These are phyloP conservation scores for Alternaria gaisen DNA, from an alignment of 2,329 filamentous ascomycete genomes.

Conservation along the genomic window DNA sequence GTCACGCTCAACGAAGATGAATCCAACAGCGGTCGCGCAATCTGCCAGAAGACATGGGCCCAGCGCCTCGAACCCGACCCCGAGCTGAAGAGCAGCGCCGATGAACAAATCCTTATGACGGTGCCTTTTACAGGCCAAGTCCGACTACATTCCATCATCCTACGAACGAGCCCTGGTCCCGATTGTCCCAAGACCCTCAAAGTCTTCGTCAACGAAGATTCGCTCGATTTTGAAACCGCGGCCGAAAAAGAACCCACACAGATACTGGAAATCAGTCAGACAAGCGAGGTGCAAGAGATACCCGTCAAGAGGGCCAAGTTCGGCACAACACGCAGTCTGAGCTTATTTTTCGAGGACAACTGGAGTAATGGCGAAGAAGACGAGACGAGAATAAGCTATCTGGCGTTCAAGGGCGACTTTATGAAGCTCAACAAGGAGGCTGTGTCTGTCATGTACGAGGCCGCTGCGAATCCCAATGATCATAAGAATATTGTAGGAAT, in stretches of 20 bases:
- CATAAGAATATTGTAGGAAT: conserved; percentile 66
- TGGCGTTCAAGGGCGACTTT: conserved; percentile 95
- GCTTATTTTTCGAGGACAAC: conserved; percentile 92
- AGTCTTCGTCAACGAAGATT: conserved; percentile 85
- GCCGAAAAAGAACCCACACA: conserved; percentile 76
- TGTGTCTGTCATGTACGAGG: conserved; percentile 88
- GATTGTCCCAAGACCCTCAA: conserved; percentile 84
- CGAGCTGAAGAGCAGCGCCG: conserved; percentile 83
- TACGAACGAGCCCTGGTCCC: conserved; percentile 77
- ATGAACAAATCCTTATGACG: conserved; percentile 93
- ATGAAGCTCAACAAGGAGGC: conserved; percentile 86
- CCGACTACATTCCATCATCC: conserved; percentile 86
- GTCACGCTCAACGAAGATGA: conserved; percentile 83
- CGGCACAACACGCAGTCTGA: conserved; percentile 81
- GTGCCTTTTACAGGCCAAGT: conserved; percentile 94
- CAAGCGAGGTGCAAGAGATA: conserved; percentile 84
- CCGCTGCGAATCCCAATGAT: conserved; percentile 88
- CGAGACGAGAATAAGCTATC: conserved; percentile 78
- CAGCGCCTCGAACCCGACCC: conserved; percentile 76
- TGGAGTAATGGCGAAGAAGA: conserved; percentile 80
- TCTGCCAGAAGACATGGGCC: conserved; percentile 91
- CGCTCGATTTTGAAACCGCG: conserved; percentile 80
- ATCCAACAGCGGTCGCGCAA: conserved; percentile 72
- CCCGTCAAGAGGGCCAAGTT: conserved; percentile 89
- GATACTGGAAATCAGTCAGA: conserved; percentile 78